Evolutionary conservation across 1,139 yeast species (phyloP).

Genomic region (Pichia sp.): DNA sequence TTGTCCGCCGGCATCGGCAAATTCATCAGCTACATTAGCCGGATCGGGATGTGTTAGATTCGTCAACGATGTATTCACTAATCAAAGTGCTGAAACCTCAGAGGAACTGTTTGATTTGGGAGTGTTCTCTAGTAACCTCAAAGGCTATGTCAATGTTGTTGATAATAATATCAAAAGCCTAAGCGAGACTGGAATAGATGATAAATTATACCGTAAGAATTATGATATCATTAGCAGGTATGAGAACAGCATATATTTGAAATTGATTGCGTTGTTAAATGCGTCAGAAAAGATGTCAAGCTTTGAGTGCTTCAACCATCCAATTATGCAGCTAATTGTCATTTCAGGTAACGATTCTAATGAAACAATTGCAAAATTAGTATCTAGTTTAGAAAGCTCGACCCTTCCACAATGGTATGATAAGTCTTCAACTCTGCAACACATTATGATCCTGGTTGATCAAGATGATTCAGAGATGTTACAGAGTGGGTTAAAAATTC

Average conservation of each 20-base stretch:
- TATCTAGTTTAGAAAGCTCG: constrained; percentile 44
- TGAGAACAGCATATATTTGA: constrained; percentile 52
- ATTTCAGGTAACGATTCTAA: constrained; percentile 53
- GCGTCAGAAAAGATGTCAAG: constrained; percentile 64
- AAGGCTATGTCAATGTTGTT: constrained; percentile 23
- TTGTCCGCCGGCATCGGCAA: neutral
- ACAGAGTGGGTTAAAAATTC: constrained; percentile 38
- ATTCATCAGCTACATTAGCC: neutral
- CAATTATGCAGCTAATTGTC: constrained; percentile 74
- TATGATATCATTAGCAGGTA: constrained; percentile 18
- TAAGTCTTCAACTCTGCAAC: constrained; percentile 51
- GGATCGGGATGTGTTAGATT: constrained; percentile 17
- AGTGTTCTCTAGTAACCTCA: constrained; percentile 17
- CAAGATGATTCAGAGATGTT: constrained; percentile 30
- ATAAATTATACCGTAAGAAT: constrained; percentile 4
- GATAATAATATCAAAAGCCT: constrained; percentile 13
- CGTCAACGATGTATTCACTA: constrained; percentile 12
- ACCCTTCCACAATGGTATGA: constrained; percentile 60
- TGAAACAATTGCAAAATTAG: constrained; percentile 36
- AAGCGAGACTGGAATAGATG: neutral
- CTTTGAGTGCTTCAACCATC: constrained; percentile 90
- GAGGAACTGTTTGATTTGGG: constrained; percentile 26
- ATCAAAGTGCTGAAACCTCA: neutral
- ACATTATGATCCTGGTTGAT: constrained; percentile 43
- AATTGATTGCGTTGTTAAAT: constrained; percentile 58